These are phyloP conservation scores for Botrytis fabae DNA, from an alignment of 2,329 filamentous ascomycete species.

Conservation along the genomic window DNA sequence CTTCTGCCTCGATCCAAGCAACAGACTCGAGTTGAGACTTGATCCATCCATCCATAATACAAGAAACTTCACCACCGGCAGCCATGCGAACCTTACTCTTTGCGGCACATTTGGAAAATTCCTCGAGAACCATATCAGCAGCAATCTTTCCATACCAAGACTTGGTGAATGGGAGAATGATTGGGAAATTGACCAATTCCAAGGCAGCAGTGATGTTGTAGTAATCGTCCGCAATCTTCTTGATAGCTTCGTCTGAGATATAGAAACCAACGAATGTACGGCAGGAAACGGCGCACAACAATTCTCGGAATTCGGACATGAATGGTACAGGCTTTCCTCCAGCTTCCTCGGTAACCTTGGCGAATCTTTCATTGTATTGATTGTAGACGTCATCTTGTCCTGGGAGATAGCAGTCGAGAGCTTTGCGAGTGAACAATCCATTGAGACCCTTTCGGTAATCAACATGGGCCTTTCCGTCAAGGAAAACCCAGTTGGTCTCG, in stretches of 20 bases:
- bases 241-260: conserved; percentile 84
- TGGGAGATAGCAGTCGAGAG: conserved; percentile 84
- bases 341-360: conserved; percentile 71
- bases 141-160: conserved; percentile 98
- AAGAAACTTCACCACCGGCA: conserved; percentile 80
- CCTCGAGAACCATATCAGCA: conserved; percentile 83
- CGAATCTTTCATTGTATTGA: conserved; percentile 77
- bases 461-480: conserved; percentile 91
- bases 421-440: conserved; percentile 87
- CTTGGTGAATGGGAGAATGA: conserved; percentile 93
- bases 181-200: conserved; percentile 96
- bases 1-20: conserved; percentile 76
- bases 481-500: conserved; percentile 92
- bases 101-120: conserved; percentile 88
- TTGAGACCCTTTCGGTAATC: conserved; percentile 98
- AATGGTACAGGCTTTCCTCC: conserved; percentile 76
- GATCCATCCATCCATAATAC: conserved; percentile 96
- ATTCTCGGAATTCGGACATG: conserved; percentile 89
- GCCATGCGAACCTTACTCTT: conserved; percentile 93
- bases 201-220: conserved; percentile 94
- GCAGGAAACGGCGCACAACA: conserved; percentile 93
- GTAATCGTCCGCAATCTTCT: conserved; percentile 95
- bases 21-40: conserved; percentile 84
- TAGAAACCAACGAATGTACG: conserved; percentile 98
- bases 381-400: conserved; percentile 92